Evolutionary conservation across 2,329 filamentous ascomycete genomes (phyloP).

Genomic region (Penicillium griseofulvum): DNA sequence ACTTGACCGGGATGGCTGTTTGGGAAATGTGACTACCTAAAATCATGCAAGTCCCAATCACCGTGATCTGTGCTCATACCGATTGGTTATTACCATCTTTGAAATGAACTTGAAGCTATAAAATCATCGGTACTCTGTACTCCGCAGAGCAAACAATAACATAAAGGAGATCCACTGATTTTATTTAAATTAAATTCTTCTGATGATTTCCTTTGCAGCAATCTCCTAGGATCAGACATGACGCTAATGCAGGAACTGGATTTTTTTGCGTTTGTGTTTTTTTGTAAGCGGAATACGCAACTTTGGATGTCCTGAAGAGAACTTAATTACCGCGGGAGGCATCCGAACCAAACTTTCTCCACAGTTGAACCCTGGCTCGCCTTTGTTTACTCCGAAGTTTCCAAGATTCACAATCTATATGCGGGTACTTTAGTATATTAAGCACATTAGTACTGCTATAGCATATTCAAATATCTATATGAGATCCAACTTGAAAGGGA

Average conservation of each 20-base stretch:
- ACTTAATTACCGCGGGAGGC: constrained; percentile 10
- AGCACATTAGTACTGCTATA: no score
- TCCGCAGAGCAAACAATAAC: background rate
- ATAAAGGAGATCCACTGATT: no score
- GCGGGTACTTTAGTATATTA: no score
- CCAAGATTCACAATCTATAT: background rate
- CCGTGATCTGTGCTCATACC: background rate
- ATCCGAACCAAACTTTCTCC: constrained; percentile 10
- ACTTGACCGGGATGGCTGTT: background rate
- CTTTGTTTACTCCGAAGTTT: constrained; percentile 6
- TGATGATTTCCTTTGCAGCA: constrained; percentile 8
- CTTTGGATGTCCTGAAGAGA: background rate
- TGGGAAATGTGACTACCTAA: background rate
- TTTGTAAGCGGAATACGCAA: background rate
- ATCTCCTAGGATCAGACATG: constrained; percentile 17
- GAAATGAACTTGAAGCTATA: background rate
- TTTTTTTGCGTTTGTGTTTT: constrained; percentile 1
- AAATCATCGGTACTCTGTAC: background rate
- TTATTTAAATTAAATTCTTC: no score
- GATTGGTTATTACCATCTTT: background rate
- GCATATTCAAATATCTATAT: no score
- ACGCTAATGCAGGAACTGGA: constrained; percentile 41
- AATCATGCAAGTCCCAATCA: constrained; percentile 11
- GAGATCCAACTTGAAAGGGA: no score
- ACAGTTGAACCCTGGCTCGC: constrained; percentile 14